Evolutionary conservation across 306 rosid species (phyloP), one percentile per base, ranked within the genome.

Genomic region (Vachellia collinsii): DNA sequence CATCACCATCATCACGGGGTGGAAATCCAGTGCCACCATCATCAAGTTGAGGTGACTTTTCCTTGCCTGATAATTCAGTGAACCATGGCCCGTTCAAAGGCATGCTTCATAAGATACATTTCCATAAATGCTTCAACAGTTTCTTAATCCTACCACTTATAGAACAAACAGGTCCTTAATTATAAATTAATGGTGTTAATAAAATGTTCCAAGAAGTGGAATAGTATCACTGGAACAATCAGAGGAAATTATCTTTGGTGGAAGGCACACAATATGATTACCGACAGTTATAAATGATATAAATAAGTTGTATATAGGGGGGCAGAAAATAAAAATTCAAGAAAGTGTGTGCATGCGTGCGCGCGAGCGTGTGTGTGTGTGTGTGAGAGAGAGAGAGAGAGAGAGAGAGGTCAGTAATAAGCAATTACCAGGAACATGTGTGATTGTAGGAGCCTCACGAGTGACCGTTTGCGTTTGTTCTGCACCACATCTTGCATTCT

Each of bases 401-500:
- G n/a, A 54, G 56, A 19, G 20, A 56, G 34, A 56, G 8, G 63
- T 20, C 25, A 20, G 13, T 20, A 22, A 62, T 43, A 6, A 81
- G 78, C 70, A 75, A 66, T 87, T 91, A 95, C 99, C 97, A 42
- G 98, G 97, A 85, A 93, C 22, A 80, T 90, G 93, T 76, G 99
- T 96, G 23, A 96, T 96, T 69, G 99, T 96, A 34, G 99, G 99
- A 80, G 99, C 91, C 81, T 96, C 83, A 23, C 92, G 94, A 9
- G 90, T 85, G 67, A 96, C 88, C 3, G 98, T 96, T 79, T 93
- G 97, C 19, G 99, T 93, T 90, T 96, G 99, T 87, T 91, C 97
- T 1, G 98, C 93, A 37, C 84, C 83, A 61, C 97, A 92, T 82
- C 90, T 88, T 54, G 99, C 97, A 86, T 83, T 88, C 99, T 96